Base-by-base conservation (phyloP, 176 grass and related monocot species). In the Panicum miliaceum region DNA sequence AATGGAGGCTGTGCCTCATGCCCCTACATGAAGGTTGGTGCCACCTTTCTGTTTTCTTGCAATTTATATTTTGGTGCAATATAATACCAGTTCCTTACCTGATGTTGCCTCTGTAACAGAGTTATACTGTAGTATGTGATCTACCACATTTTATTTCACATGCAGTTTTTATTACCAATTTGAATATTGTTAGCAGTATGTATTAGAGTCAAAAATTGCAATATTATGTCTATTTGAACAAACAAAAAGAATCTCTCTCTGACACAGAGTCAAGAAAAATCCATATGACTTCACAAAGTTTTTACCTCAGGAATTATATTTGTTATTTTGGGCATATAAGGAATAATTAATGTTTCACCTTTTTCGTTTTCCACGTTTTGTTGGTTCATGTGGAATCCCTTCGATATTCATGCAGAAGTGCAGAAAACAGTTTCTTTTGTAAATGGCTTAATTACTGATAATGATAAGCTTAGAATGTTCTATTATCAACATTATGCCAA, bases 21-120 rank as follows among this genome's bases (percentile, higher is more conserved):
- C 87, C 96, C 96, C 48, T 98, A 98, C 83, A 98, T 98, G 96
- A 98, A 98, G 96, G 96, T 98, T 63, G 68, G 75, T 40, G 23
- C 14, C 25, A 16, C 34, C 12, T 62, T 67, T 63, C 64, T 37
- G 79, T 75, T 47, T 76, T 8, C 12, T 23, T n/a, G 10, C 42
- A 41, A 37, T 43, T 76, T 19, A 52, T 62, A 43, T 50, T 78
- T 70, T 88, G 5, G 26, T 40, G 51, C 40, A 73, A 36, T 71
- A 84, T 54, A 84, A 73, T 79, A 26, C 27, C 74, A 64, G 34
- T 16, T 27, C 37, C 20, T 76, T 82, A 57, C 60, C 41, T 76
- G 11, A 3, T 42, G 14, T 40, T 82, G 41, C 8, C 2, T 65
- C 34, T 40, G n/a, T 5, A 72, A 73, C 61, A 51, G 38, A 64